Conservation (phyloP, 2,329 filamentous ascomycete species). For the Curvularia hawaiiensis region DNA sequence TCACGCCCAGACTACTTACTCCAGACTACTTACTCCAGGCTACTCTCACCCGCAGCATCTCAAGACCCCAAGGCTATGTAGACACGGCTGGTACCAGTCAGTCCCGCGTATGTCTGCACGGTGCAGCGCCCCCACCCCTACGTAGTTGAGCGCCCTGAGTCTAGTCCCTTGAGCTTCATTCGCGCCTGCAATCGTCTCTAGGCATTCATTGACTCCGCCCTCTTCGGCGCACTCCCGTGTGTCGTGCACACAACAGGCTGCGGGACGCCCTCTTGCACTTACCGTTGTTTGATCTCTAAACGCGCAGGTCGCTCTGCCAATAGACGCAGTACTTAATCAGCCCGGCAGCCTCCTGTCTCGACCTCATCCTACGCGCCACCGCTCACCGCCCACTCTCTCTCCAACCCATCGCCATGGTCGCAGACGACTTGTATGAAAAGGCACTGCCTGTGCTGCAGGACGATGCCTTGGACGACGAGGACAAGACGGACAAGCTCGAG, state of each 20-base stretch:
- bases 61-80: slow-evolving; percentile 12
- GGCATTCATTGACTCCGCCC: slow-evolving; percentile 26
- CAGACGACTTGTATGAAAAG: slow-evolving; percentile 89
- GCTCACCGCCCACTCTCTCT: slow-evolving; percentile 9
- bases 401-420: slow-evolving; percentile 69
- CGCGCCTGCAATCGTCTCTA: slow-evolving; percentile 23
- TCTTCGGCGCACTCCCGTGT: slow-evolving; percentile 18
- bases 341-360: slow-evolving; percentile 23
- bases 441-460: slow-evolving; percentile 89
- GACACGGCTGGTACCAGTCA: not conserved
- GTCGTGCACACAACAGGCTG: slow-evolving; percentile 26
- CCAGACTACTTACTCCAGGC: not conserved
- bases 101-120: slow-evolving; percentile 8
- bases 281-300: slow-evolving; percentile 27
- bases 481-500: slow-evolving; percentile 91
- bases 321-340: slow-evolving; percentile 29
- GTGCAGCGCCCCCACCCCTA: slow-evolving; percentile 24
- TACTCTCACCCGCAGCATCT: not conserved
- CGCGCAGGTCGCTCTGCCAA: slow-evolving; percentile 29
- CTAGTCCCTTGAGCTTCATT: slow-evolving; percentile 31
- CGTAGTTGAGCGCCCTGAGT: slow-evolving; percentile 17
- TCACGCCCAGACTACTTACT: slow-evolving; percentile 1
- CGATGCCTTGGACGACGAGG: slow-evolving; percentile 83
- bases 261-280: slow-evolving; percentile 23
- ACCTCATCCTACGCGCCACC: slow-evolving; percentile 11